Evolutionary conservation across 139 green algal species (phyloP).

Genomic region (Volvox africanus): DNA sequence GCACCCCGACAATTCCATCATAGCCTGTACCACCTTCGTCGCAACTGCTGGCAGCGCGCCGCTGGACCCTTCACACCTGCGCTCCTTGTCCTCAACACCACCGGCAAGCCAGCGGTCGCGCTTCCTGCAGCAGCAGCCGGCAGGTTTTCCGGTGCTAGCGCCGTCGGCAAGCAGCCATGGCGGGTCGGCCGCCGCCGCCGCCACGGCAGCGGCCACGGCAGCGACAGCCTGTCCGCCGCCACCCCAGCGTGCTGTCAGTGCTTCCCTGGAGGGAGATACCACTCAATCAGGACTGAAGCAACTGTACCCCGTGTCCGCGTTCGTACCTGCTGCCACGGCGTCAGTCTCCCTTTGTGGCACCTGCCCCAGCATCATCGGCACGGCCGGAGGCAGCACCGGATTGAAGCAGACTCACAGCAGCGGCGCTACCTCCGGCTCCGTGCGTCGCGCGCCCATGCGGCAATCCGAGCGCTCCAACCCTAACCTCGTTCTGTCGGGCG

Average conservation of each 20-base stretch:
- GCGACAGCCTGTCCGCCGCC: background rate
- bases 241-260: background rate
- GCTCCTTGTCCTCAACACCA: background rate
- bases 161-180: background rate
- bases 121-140: background rate
- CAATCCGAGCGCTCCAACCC: constrained; percentile 21
- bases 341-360: background rate
- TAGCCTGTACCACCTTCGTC: background rate
- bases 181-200: background rate
- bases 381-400: background rate
- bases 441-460: background rate
- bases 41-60: background rate
- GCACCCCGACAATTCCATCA: background rate
- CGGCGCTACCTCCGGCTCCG: background rate
- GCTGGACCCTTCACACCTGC: background rate
- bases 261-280: background rate
- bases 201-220: background rate
- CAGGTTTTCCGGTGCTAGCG: background rate
- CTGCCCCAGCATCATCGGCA: background rate
- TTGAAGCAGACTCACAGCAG: background rate
- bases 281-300: background rate
- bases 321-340: background rate
- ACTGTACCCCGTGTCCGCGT: background rate
- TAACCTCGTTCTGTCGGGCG: background rate
- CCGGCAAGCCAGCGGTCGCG: background rate